phyloP scores from a whole-genome alignment of 2,329 filamentous ascomycete genomes.

The Fusarium liriodendri region DNA sequence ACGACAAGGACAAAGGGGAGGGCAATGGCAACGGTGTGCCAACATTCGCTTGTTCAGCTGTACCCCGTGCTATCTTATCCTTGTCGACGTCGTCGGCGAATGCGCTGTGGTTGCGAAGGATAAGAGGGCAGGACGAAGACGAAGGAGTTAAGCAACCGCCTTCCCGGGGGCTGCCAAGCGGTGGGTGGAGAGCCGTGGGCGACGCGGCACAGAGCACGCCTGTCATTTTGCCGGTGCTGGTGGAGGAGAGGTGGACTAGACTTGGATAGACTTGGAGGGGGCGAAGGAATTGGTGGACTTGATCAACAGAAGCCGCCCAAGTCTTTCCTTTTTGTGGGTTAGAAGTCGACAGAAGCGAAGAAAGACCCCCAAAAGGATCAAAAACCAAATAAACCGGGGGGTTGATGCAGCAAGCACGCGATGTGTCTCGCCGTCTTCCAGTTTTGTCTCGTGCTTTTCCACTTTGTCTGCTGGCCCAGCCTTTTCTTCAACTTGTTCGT shows the following conservation, averaged over 20 bases:
- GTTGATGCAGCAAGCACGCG: constrained; percentile 29
- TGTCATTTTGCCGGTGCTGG: constrained; percentile 42
- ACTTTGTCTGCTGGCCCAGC: constrained; percentile 3
- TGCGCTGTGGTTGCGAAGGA: constrained; percentile 36
- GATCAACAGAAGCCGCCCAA: constrained; percentile 8
- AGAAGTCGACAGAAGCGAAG: constrained; percentile 5
- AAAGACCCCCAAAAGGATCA: constrained; percentile 17
- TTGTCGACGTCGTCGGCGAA: constrained; percentile 21
- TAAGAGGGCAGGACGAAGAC: constrained; percentile 22
- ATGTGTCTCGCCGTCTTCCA: constrained; percentile 27
- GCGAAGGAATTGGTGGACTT: constrained; percentile 24
- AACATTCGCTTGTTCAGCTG: constrained; percentile 8
- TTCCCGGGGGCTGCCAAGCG: constrained; percentile 53
- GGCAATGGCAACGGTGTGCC: constrained; percentile 7
- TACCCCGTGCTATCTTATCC: constrained; percentile 8
- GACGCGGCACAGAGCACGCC: constrained; percentile 50
- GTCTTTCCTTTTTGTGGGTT: constrained; percentile 17
- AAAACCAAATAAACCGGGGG: constrained; percentile 20
- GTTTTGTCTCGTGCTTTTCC: constrained; percentile 30
- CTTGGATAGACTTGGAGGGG: constrained; percentile 23
- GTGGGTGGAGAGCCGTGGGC: constrained; percentile 63
- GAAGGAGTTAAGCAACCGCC: constrained; percentile 31
- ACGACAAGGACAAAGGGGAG: constrained; percentile 19
- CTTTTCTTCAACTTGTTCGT: neutral
- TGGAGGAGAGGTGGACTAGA: constrained; percentile 26